Evolutionary conservation across 768 basidiomycete species (phyloP), one percentile per base, ranked within the genome.

Genomic region (Heimioporus sp.): DNA sequence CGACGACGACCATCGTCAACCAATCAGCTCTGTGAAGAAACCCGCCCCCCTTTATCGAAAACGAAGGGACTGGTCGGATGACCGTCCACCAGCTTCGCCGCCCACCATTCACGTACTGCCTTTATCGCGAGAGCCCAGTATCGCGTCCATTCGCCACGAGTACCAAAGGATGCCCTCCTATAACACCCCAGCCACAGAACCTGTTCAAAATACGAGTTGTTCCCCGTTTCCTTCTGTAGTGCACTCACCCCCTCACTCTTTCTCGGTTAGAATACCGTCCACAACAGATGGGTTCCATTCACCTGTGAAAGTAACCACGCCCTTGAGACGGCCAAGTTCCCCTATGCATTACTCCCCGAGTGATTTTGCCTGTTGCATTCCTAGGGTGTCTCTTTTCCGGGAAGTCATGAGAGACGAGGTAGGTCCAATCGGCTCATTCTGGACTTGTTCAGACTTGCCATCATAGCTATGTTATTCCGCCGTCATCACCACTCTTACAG

Each of bases 331-430:
- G 40, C 48, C 44, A 51, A 46, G 38, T 51, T 63, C 45, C 24
- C 67, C 67, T 12, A 57, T 62, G 7, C 64, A 66, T 35, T 73
- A 73, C 12, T 64, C 67, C 10, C 59, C 69, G 49, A 78, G 76
- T 55, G 72, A 75, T 21, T 59, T 81, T 28, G 76, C 76, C 43
- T 73, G 75, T 53, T 71, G 80, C 42, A 70, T 83, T 36, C 78
- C 81, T 10, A 72, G 75, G 12, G 77, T 82, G 72, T 74, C 74
- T 49, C 67, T 81, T 24, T 80, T 86, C 52, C 76, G 73, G 28
- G 64, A 76, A 59, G 82, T 82, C 31, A 76, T 86, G 69, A 78
- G 75, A 56, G 79, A 86, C 62, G 85, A 86, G 76, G 84, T 84
- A 58, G n/a, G n/a, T 41, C 57, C 38, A 51, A 36, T 43, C n/a